phyloP scores from a whole-genome alignment of 2,329 filamentous ascomycete species.

The Tolypocladium nubicola region DNA sequence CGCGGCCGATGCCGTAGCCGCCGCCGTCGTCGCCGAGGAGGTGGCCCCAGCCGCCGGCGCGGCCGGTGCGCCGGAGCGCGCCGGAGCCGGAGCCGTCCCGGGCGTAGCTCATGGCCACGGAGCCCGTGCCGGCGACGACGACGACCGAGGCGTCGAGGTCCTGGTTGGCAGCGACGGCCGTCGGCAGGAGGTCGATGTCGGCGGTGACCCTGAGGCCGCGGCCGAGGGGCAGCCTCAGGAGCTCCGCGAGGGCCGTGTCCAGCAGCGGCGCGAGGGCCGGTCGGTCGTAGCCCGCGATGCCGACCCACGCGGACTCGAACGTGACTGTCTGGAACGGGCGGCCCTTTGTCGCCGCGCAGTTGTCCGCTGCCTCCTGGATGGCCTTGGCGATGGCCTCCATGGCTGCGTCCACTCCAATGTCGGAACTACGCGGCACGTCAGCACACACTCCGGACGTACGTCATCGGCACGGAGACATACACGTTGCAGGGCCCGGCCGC shows the following conservation, averaged over 20 bases:
- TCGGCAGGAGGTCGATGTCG: constrained; percentile 28
- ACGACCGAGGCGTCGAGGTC: constrained; percentile 17
- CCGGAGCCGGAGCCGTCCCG: constrained; percentile 4
- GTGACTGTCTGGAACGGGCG: constrained; percentile 1
- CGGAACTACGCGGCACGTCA: constrained; percentile 8
- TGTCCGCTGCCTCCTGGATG: constrained; percentile 11
- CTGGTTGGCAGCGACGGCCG: constrained; percentile 9
- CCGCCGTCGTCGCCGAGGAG: constrained; percentile 32
- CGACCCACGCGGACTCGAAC: constrained; percentile 25
- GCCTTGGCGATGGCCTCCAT: constrained; percentile 14
- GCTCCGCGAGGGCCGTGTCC: constrained; percentile 12
- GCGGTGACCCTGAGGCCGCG: constrained; percentile 19
- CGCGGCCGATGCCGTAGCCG: constrained; percentile 27
- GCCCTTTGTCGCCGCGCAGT: constrained; percentile 2
- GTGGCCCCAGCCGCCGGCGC: constrained; percentile 32
- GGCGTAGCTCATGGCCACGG: constrained; percentile 27
- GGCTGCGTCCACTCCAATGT: constrained; percentile 15
- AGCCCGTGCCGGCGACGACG: constrained; percentile 31
- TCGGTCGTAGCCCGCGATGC: constrained; percentile 27
- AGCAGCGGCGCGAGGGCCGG: constrained; percentile 16
- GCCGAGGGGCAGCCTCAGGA: constrained; percentile 14
- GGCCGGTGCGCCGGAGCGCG: constrained; percentile 15
- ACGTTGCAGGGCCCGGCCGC: constrained; percentile 22
- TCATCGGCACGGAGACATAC: constrained; percentile 12
- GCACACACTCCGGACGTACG: neutral